A percentile compares a stretch with the other conserved stretches of the same genome.
These are phyloP conservation scores for Rubia yunnanensis DNA, from an alignment of 257 asterid species.

Conservation along the genomic window DNA sequence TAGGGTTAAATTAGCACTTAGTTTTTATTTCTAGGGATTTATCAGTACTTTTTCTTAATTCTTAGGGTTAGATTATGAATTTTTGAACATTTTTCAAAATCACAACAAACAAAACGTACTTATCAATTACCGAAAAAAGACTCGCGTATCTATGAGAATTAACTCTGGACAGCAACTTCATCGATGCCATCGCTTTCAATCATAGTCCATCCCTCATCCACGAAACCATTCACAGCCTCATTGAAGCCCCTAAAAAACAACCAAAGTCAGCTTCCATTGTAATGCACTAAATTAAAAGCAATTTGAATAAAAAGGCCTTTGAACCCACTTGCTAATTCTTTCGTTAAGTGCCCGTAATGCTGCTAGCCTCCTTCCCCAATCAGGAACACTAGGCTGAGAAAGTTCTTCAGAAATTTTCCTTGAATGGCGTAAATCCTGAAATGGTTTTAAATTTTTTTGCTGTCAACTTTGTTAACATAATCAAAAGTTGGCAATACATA, in stretches of 20 bases:
- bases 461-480: neutral
- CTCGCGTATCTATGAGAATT: too few species aligned
- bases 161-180: conserved; percentile 85
- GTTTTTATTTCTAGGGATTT: too few species aligned
- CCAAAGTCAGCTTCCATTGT: neutral
- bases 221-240: conserved; percentile 88
- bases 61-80: too few species aligned
- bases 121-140: too few species aligned
- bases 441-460: neutral
- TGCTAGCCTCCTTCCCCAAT: conserved; percentile 96
- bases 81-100: too few species aligned
- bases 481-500: too few species aligned
- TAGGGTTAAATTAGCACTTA: too few species aligned
- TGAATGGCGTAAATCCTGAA: conserved; percentile 82
- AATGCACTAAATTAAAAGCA: conserved; percentile 2
- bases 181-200: conserved; percentile 81
- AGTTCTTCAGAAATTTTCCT: conserved; percentile 87
- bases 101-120: too few species aligned
- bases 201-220: conserved; percentile 94
- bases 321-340: conserved; percentile 72
- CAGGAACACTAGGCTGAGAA: conserved; percentile 69
- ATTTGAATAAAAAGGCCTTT: conserved; percentile 1
- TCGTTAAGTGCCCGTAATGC: conserved; percentile 90
- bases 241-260: conserved; percentile 70
- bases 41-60: too few species aligned